Evolutionary conservation across 2,329 filamentous ascomycete genomes (phyloP).

Genomic region (Cordyceps militaris): DNA sequence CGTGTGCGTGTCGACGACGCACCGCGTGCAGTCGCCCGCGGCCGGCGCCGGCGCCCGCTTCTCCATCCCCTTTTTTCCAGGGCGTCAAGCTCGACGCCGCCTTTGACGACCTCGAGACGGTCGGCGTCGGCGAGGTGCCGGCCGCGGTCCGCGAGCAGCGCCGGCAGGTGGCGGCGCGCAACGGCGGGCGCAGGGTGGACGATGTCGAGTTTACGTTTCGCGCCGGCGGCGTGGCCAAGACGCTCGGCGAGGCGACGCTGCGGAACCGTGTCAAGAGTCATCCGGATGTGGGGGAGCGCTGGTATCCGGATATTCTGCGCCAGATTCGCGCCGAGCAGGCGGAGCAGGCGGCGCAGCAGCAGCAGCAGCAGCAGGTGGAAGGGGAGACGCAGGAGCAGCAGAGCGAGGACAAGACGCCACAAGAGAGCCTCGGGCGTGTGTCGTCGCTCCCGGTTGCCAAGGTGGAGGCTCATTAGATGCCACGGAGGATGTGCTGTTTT

Average conservation of each 20-base stretch:
- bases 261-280: slow-evolving; percentile 82
- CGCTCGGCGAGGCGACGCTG: slow-evolving; percentile 74
- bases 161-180: slow-evolving; percentile 47
- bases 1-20: slow-evolving; percentile 75
- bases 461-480: slow-evolving; percentile 27
- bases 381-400: slow-evolving; percentile 18
- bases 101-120: slow-evolving; percentile 66
- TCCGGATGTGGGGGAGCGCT: slow-evolving; percentile 76
- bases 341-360: slow-evolving; percentile 23
- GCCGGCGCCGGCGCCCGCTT: slow-evolving; percentile 66
- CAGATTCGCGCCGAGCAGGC: slow-evolving; percentile 54
- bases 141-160: slow-evolving; percentile 56
- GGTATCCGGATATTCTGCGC: slow-evolving; percentile 60
- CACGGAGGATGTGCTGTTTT: neutral
- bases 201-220: slow-evolving; percentile 86
- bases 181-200: slow-evolving; percentile 54
- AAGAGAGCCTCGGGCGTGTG: slow-evolving; percentile 12
- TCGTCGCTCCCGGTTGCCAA: slow-evolving; percentile 16
- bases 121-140: slow-evolving; percentile 53
- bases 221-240: slow-evolving; percentile 57
- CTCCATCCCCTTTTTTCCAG: slow-evolving; percentile 83
- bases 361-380: neutral
- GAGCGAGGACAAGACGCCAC: slow-evolving; percentile 6
- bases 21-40: slow-evolving; percentile 69
- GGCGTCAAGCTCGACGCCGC: slow-evolving; percentile 72